phyloP scores from a whole-genome alignment of 2,329 filamentous ascomycete genomes.

The Cordyceps militaris region DNA sequence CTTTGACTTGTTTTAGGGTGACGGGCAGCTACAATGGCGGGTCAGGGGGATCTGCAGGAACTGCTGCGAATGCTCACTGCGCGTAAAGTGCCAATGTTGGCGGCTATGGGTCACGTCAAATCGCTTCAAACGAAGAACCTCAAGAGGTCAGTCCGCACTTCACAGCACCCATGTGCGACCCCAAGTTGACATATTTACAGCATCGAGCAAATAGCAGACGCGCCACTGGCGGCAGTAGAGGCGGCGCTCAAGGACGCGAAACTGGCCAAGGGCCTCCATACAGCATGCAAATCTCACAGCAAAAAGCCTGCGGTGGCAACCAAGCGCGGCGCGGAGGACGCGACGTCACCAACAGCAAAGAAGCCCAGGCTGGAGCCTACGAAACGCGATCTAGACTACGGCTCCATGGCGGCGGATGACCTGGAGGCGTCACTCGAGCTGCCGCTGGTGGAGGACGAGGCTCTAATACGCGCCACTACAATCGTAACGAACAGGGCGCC shows the following conservation, averaged over 20 bases:
- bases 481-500: slow-evolving; percentile 76
- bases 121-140: slow-evolving; percentile 48
- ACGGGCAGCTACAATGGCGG: slow-evolving; percentile 36
- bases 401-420: slow-evolving; percentile 44
- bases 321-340: slow-evolving; percentile 25
- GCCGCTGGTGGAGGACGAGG: slow-evolving; percentile 51
- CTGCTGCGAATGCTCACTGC: slow-evolving; percentile 53
- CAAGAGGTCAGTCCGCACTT: slow-evolving; percentile 41
- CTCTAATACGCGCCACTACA: slow-evolving; percentile 48
- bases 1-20: background rate
- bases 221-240: slow-evolving; percentile 37
- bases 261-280: slow-evolving; percentile 43
- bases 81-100: slow-evolving; percentile 52
- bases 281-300: slow-evolving; percentile 46
- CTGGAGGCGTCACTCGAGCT: slow-evolving; percentile 57
- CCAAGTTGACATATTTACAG: slow-evolving; percentile 23
- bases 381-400: slow-evolving; percentile 31
- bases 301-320: slow-evolving; percentile 27
- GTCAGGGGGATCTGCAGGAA: slow-evolving; percentile 54
- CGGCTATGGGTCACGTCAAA: slow-evolving; percentile 52
- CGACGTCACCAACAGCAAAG: slow-evolving; percentile 20
- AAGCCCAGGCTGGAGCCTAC: slow-evolving; percentile 28
- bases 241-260: slow-evolving; percentile 41
- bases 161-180: background rate
- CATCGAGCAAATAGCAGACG: slow-evolving; percentile 48